Evolutionary conservation across 2,329 filamentous ascomycete species (phyloP), one percentile per base, ranked within the genome.

Genomic region (Pseudogymnoascus verrucosus): DNA sequence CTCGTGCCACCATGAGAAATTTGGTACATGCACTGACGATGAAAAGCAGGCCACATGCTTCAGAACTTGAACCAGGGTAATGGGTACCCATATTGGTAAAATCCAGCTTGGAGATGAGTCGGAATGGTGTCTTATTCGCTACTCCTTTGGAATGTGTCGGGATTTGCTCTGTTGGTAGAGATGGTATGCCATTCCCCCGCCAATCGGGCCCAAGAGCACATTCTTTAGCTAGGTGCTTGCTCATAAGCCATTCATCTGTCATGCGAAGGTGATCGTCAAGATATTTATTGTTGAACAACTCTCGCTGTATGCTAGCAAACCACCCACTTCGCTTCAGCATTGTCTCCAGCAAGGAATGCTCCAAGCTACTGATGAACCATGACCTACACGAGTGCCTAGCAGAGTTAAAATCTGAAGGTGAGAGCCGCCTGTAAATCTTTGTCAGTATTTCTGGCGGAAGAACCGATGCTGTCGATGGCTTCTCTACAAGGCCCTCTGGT

Each of bases 281-380:
- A 11, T 40, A 61, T 31, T 67, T 62, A 65, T 71, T 64, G 19
- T 61, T 69, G 47, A 67, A 67, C 63, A 69, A 68, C 66, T 72
- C 75, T 63, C 68, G 70, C 62, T 65, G 66, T 66, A 75, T 76
- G 63, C 72, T 76, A 69, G 72, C 77, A 75, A 76, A 81, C 80
- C 83, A 85, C 3, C 84, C 84, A 39, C 81, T 82, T 64, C 80
- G 76, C 67, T 77, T 78, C 51, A 88, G 69, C 82, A 87, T 86
- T 1, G 68, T 69, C 26, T 74, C 72, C 10, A 88, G 74, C 1
- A 89, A 67, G 1, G 69, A 73, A 44, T 74, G 72, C 60, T 85
- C 75, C n/a, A 88, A 71, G 60, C 84, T 83, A 21, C 79, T 79
- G 39, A 79, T 72, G 76, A 87, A 84, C 86, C 84, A 89, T 37